Percentiles rank a stretch among this genome's conserved stretches.
phyloP scores from a whole-genome alignment of 73 alveolate genomes.

The Uronychia setigera region DNA sequence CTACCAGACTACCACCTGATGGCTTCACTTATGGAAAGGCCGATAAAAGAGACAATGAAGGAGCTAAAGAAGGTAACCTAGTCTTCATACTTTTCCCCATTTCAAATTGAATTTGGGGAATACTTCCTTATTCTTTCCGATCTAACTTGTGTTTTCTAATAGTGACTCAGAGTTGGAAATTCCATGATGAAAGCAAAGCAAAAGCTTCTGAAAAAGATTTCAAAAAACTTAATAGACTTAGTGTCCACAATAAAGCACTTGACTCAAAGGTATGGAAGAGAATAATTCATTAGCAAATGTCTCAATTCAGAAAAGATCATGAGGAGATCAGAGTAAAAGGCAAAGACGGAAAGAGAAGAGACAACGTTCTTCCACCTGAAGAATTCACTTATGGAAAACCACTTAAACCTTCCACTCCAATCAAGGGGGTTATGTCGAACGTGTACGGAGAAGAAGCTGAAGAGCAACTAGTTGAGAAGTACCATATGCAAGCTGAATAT shows the following conservation, averaged over 20 bases:
- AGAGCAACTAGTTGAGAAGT: conserved; percentile 9
- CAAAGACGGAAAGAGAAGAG: background rate
- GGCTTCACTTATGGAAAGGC: conserved; percentile 60
- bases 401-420: conserved; percentile 43
- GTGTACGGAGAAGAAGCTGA: conserved; percentile 44
- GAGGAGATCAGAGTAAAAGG: conserved; percentile 33
- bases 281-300: conserved; percentile 17
- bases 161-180: conserved; percentile 58
- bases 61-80: conserved; percentile 50
- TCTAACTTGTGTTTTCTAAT: background rate
- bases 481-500: background rate
- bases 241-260: conserved; percentile 44
- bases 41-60: conserved; percentile 54
- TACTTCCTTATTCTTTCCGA: background rate
- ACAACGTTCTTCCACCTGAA: conserved; percentile 18
- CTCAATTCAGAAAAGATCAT: conserved; percentile 25
- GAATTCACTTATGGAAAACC: conserved; percentile 45
- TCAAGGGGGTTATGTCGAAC: conserved; percentile 34
- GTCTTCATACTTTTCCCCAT: background rate
- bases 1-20: conserved; percentile 53
- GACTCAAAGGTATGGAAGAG: conserved; percentile 13
- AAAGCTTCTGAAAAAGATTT: conserved; percentile 55
- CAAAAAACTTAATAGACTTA: conserved; percentile 45
- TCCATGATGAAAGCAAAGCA: conserved; percentile 38
- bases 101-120: too few species aligned